Percentiles rank a stretch among this genome's conserved stretches.
Evolutionary conservation across 1,139 yeast species (phyloP).

Genomic region (Pichia sp.): DNA sequence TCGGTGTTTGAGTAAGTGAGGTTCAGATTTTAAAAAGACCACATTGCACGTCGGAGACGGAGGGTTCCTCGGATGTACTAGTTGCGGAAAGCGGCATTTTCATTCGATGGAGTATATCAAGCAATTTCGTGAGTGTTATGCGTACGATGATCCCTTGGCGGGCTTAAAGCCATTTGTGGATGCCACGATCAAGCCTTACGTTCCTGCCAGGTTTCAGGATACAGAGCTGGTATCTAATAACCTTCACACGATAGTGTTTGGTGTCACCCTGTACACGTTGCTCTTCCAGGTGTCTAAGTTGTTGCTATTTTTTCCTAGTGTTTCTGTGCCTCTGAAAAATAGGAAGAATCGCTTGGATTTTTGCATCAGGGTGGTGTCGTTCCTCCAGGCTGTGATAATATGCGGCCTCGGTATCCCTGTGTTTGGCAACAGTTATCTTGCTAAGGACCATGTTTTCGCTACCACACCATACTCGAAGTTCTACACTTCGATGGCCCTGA

Average conservation of each 20-base stretch:
- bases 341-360: constrained; percentile 59
- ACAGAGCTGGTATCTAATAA: constrained; percentile 30
- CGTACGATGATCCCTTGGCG: constrained; percentile 33
- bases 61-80: too few relatives aligned
- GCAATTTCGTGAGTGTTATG: constrained; percentile 11
- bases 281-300: constrained; percentile 42
- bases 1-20: too few relatives aligned
- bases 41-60: too few relatives aligned
- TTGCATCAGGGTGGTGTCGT: constrained; percentile 85
- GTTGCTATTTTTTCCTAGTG: constrained; percentile 37
- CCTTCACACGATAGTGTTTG: constrained; percentile 33
- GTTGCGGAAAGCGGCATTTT: too few relatives aligned
- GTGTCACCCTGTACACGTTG: constrained; percentile 36
- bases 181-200: constrained; percentile 40
- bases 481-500: constrained; percentile 66
- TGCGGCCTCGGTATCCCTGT: constrained; percentile 52
- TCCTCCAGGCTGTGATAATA: constrained; percentile 70
- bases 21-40: too few relatives aligned
- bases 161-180: constrained; percentile 16
- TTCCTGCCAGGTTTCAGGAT: constrained; percentile 11
- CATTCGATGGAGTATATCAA: constrained; percentile 10
- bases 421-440: constrained; percentile 51
- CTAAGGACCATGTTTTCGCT: constrained; percentile 55
- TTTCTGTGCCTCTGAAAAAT: constrained; percentile 38
- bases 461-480: constrained; percentile 71